These are phyloP conservation scores for Nakazawaea pomicola DNA, from an alignment of 805 yeast genomes.

Conservation along the genomic window DNA sequence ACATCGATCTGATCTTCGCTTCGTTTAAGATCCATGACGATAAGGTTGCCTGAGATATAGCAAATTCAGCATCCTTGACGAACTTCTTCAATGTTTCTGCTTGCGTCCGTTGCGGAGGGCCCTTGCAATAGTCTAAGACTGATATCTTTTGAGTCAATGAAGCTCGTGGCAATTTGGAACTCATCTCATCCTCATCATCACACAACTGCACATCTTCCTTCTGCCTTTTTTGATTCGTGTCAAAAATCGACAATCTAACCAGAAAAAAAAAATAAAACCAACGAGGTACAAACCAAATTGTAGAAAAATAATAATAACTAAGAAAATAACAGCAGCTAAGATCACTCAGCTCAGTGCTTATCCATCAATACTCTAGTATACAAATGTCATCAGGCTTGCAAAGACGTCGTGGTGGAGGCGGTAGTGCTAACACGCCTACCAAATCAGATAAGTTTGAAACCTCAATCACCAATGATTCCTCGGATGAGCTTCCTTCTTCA, in stretches of 20 bases:
- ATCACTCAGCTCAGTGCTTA: too few relatives aligned
- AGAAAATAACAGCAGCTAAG: not conserved
- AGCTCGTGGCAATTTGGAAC: constrained; percentile 22
- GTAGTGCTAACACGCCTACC: constrained; percentile 16
- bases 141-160: constrained; percentile 26
- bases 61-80: constrained; percentile 17
- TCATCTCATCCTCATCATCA: not conserved
- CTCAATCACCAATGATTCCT: constrained; percentile 13
- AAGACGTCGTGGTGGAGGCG: constrained; percentile 67
- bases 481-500: constrained; percentile 21
- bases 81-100: constrained; percentile 23
- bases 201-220: too few relatives aligned
- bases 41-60: constrained; percentile 30
- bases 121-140: constrained; percentile 27
- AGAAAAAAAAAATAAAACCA: not conserved
- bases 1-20: constrained; percentile 19
- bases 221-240: constrained; percentile 7
- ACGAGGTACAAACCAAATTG: not conserved
- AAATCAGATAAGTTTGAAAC: constrained; percentile 5
- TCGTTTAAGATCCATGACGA: constrained; percentile 29
- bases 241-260: too few relatives aligned
- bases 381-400: constrained; percentile 48
- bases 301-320: not conserved
- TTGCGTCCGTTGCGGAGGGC: constrained; percentile 26
- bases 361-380: too few relatives aligned